These are phyloP conservation scores for Salix dunnii DNA, from an alignment of 345 rosid genomes.

Conservation along the genomic window DNA sequence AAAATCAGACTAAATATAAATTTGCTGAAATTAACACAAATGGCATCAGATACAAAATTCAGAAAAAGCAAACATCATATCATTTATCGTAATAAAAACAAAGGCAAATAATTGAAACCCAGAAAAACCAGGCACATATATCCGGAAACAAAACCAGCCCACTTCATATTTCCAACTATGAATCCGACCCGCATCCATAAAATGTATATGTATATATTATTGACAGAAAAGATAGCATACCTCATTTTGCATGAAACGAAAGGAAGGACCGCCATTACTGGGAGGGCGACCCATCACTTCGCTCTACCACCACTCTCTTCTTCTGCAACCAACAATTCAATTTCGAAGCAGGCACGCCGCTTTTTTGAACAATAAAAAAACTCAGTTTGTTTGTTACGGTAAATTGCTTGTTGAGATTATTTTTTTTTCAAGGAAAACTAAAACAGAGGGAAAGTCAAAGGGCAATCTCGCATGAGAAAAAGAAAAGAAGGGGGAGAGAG, in stretches of 20 bases:
- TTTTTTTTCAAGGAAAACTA: not conserved
- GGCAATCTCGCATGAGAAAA: not conserved
- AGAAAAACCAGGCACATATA: not conserved
- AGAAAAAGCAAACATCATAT: not conserved
- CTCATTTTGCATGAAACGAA: conserved; percentile 77
- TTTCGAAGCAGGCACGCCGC: not conserved
- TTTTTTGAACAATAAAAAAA: not conserved
- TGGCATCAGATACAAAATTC: not conserved
- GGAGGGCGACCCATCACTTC: conserved; percentile 87
- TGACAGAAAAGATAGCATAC: conserved; percentile 27
- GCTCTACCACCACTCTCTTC: not conserved
- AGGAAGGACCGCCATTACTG: conserved; percentile 92
- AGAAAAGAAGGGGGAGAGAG: not conserved
- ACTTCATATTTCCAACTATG: not conserved
- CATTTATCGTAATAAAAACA: not conserved
- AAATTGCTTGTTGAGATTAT: too few relatives aligned
- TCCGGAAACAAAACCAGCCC: not conserved
- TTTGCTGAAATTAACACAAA: not conserved
- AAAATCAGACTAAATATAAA: not conserved
- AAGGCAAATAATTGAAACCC: not conserved
- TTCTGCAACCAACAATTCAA: not conserved
- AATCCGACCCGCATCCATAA: not conserved
- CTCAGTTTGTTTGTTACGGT: not conserved
- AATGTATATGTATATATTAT: not conserved
- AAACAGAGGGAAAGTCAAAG: not conserved